These are phyloP conservation scores for Ophiocordyceps camponoti-saundersi DNA, from an alignment of 2,329 filamentous ascomycete species.

Conservation along the genomic window DNA sequence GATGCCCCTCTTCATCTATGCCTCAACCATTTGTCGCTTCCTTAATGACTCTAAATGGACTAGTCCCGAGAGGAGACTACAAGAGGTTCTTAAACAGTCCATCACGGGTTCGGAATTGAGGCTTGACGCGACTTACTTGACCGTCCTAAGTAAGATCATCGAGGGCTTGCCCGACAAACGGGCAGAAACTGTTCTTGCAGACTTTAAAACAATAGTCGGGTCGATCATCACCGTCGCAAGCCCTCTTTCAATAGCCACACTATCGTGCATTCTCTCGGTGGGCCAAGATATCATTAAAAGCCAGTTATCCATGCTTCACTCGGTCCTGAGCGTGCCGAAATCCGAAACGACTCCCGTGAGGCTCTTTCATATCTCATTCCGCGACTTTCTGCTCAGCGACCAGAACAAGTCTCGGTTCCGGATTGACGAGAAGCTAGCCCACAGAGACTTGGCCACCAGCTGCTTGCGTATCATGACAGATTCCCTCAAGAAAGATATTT, in stretches of 20 bases:
- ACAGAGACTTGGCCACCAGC: background rate
- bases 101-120: too few relatives aligned
- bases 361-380: background rate
- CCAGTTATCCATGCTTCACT: background rate
- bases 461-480: background rate
- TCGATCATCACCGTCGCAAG: background rate
- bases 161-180: background rate
- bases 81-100: background rate
- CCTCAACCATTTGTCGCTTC: conserved; percentile 13
- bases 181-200: background rate
- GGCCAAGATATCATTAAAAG: background rate
- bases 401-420: background rate
- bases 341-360: background rate
- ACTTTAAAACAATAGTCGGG: background rate
- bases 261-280: background rate
- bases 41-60: conserved; percentile 5
- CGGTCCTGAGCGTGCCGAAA: background rate
- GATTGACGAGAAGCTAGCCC: background rate
- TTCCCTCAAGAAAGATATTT: background rate
- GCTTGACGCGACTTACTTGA: background rate
- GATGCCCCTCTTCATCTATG: conserved; percentile 18
- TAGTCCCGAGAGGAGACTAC: background rate
- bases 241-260: background rate
- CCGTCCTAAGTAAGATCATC: background rate
- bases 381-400: background rate